phyloP scores from a whole-genome alignment of 176 grass and related monocot genomes.

The Zea luxurians region DNA sequence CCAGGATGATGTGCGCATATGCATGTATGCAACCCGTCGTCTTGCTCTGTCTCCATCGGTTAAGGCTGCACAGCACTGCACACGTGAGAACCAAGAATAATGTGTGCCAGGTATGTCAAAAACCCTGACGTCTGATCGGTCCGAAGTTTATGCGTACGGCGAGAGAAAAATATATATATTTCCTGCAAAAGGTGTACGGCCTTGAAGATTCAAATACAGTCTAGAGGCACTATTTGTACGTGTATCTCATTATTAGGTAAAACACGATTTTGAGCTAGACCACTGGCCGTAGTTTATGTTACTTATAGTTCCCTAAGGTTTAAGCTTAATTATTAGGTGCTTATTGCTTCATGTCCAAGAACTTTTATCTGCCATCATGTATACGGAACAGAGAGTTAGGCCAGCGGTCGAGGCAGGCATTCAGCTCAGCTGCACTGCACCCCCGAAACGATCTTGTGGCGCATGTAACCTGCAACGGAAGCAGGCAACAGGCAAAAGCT shows the following conservation, averaged over 20 bases:
- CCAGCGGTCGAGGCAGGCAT: conserved; percentile 69
- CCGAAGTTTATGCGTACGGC: conserved; percentile 22
- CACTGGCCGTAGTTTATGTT: not conserved
- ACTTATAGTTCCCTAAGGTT: not conserved
- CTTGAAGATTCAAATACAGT: not conserved
- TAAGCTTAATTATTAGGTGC: not conserved
- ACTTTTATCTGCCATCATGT: conserved; percentile 40
- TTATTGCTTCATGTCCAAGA: conserved; percentile 31
- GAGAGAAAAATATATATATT: not conserved
- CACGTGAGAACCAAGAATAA: not conserved
- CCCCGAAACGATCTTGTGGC: conserved; percentile 28
- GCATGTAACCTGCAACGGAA: conserved; percentile 47
- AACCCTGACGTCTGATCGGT: not conserved
- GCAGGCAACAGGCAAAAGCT: conserved; percentile 36
- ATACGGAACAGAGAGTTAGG: conserved; percentile 78
- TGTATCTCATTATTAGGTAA: not conserved
- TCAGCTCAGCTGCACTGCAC: not conserved
- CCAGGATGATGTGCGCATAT: too few relatives aligned
- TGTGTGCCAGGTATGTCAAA: not conserved
- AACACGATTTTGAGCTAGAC: not conserved
- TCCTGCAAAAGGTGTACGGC: not conserved
- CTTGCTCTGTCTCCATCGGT: conserved; percentile 16
- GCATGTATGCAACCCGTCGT: too few relatives aligned
- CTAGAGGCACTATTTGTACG: not conserved
- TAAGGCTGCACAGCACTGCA: not conserved